A percentile compares a stretch with the other conserved stretches of the same genome.
phyloP scores from a whole-genome alignment of 1,139 yeast genomes.

The Debaryomyces nepalensis region DNA sequence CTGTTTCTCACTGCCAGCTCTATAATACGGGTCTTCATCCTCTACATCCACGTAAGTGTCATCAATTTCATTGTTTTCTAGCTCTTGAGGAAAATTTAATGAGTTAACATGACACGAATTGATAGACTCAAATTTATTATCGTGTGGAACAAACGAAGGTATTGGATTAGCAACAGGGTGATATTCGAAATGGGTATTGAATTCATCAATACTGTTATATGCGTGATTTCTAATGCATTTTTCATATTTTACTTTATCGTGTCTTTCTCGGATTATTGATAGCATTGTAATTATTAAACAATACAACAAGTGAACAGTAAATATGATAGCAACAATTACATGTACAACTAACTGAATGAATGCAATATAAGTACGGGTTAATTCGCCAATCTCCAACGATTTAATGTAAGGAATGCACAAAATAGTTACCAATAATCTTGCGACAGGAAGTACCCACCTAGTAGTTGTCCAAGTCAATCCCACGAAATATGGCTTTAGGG shows the following conservation, averaged over 20 bases:
- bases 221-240: constrained; percentile 11
- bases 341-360: constrained; percentile 48
- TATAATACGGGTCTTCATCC: constrained; percentile 21
- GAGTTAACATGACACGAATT: neutral
- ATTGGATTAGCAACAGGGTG: constrained; percentile 27
- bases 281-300: constrained; percentile 34
- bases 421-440: constrained; percentile 41
- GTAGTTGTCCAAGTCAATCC: constrained; percentile 44
- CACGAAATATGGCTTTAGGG: constrained; percentile 46
- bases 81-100: neutral
- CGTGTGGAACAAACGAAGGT: constrained; percentile 1
- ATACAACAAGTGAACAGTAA: constrained; percentile 38
- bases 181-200: constrained; percentile 38
- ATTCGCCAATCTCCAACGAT: constrained; percentile 37
- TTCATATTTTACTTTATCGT: constrained; percentile 14
- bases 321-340: constrained; percentile 39
- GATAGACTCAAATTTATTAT: neutral
- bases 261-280: constrained; percentile 25
- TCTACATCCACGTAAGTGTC: constrained; percentile 13
- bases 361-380: constrained; percentile 43
- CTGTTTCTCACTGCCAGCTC: constrained; percentile 20
- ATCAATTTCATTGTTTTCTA: constrained; percentile 5
- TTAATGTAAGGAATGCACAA: constrained; percentile 48
- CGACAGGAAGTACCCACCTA: constrained; percentile 41
- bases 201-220: constrained; percentile 27